These are phyloP conservation scores for Phytophthora hybrid DNA, from an alignment of 352 stramenopile genomes.

Conservation along the genomic window DNA sequence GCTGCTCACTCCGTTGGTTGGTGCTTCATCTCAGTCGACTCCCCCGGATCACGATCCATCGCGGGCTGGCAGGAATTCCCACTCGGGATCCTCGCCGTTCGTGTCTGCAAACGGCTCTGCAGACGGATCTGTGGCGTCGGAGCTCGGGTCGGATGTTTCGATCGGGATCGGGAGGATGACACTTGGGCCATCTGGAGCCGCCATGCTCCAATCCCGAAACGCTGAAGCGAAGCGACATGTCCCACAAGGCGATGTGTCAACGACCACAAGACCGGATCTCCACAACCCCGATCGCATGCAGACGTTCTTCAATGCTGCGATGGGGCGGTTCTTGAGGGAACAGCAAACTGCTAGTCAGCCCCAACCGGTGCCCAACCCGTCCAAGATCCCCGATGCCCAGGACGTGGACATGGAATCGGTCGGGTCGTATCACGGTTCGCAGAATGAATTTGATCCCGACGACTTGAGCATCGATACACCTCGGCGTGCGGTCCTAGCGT, in stretches of 20 bases:
- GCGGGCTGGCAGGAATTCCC: neutral
- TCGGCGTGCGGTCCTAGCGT: neutral
- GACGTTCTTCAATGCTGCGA: neutral
- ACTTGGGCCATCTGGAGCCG: neutral
- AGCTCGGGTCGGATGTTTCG: neutral
- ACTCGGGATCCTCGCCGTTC: neutral
- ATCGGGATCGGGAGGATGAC: neutral
- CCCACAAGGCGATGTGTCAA: neutral
- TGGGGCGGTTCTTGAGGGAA: neutral
- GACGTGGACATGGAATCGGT: slow-evolving; percentile 5
- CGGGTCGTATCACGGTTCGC: neutral
- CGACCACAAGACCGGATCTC: neutral
- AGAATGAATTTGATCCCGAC: neutral
- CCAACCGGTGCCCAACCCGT: neutral
- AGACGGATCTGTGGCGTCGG: neutral
- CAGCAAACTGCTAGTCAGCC: neutral
- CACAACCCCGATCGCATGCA: neutral
- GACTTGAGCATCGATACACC: neutral
- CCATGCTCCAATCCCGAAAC: neutral
- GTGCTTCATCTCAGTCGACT: neutral
- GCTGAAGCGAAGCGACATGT: neutral
- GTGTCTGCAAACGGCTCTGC: neutral
- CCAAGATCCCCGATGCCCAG: neutral
- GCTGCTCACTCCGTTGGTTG: neutral
- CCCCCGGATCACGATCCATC: neutral